phyloP scores from a whole-genome alignment of 441 rosid species.

The Populus hybrid region DNA sequence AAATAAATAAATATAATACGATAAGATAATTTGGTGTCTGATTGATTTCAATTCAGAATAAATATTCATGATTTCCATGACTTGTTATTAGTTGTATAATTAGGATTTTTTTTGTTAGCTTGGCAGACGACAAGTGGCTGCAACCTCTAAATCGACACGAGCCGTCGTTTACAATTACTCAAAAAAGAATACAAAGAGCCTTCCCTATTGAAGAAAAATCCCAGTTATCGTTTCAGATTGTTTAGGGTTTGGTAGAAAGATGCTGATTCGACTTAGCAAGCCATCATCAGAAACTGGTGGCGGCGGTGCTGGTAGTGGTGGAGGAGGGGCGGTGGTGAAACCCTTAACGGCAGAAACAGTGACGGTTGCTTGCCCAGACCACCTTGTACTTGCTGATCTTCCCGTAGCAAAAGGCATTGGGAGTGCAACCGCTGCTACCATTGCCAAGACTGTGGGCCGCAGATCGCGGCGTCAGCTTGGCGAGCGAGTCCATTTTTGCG shows the following conservation, averaged over 20 bases:
- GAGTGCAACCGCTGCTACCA: slow-evolving; percentile 56
- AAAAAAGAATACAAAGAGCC: neutral
- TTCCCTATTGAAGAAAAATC: neutral
- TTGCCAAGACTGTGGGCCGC: slow-evolving; percentile 69
- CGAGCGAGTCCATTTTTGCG: slow-evolving; percentile 95
- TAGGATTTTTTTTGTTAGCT: neutral
- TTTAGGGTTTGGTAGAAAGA: slow-evolving; percentile 15
- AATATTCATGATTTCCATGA: too few relatives aligned
- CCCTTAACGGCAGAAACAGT: slow-evolving; percentile 64
- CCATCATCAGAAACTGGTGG: slow-evolving; percentile 56
- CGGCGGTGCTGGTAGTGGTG: slow-evolving; percentile 18
- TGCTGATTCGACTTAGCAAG: slow-evolving; percentile 79
- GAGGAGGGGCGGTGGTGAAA: slow-evolving; percentile 43
- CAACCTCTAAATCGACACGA: neutral
- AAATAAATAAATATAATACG: too few relatives aligned
- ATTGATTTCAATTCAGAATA: too few relatives aligned
- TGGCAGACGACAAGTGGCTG: neutral
- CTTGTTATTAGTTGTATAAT: too few relatives aligned
- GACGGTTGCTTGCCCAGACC: slow-evolving; percentile 94
- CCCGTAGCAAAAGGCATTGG: slow-evolving; percentile 97
- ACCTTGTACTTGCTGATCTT: slow-evolving; percentile 93
- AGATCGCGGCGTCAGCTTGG: slow-evolving; percentile 93
- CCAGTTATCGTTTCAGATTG: neutral
- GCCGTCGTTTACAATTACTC: neutral
- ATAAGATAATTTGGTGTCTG: too few relatives aligned